Conservation (phyloP, 805 yeast genomes). For the Spathaspora hagerdaliae region DNA sequence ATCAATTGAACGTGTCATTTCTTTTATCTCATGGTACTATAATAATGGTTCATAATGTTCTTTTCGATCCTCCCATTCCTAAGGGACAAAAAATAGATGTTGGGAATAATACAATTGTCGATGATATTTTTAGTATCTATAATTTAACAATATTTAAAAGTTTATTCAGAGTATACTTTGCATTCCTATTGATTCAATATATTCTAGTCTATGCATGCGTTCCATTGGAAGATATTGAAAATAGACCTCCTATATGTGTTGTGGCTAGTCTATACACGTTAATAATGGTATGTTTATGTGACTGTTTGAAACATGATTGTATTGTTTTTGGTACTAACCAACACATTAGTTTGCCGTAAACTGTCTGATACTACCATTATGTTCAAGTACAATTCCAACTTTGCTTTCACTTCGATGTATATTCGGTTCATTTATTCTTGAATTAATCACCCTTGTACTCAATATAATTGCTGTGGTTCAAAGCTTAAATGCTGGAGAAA, state of each 20-base stretch:
- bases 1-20: no score
- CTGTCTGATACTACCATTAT: conserved; percentile 18
- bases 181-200: conserved; percentile 24
- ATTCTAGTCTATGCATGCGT: conserved; percentile 23
- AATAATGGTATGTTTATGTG: conserved; percentile 15
- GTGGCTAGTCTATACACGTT: conserved; percentile 17
- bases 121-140: conserved; percentile 13
- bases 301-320: no score
- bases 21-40: no score
- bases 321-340: no score
- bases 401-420: conserved; percentile 14
- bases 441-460: conserved; percentile 16
- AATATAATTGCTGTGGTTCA: conserved; percentile 13
- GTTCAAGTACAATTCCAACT: conserved; percentile 16
- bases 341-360: conserved; percentile 13
- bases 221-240: conserved; percentile 31
- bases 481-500: conserved; percentile 17
- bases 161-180: conserved; percentile 16
- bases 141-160: conserved; percentile 8
- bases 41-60: conserved; percentile 10
- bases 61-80: conserved; percentile 14
- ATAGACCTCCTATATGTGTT: conserved; percentile 25
- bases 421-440: conserved; percentile 15
- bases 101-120: conserved; percentile 8
- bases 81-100: conserved; percentile 10